Base-by-base conservation (phyloP, 495 filamentous ascomycete species). In the Apiosordaria backusii region DNA sequence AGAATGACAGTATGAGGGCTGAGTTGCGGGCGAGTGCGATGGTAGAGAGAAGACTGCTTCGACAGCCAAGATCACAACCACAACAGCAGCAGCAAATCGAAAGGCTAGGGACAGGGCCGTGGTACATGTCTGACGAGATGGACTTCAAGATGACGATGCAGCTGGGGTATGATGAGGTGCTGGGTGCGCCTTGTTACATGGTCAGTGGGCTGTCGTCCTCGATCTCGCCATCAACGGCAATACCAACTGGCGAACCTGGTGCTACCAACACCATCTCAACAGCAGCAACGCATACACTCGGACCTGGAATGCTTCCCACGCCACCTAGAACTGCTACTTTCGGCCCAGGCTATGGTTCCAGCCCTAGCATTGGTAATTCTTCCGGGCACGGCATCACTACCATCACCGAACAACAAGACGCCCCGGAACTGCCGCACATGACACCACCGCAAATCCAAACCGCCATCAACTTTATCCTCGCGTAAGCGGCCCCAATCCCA, bases 391-490 rank as follows among this genome's bases (percentile, higher is more conserved):
- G n/a, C 35, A 45, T 45, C 35, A 45, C 35, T 15, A 18, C 29
- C 23, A 58, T 24, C 35, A 18, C 59, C 25, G 13, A 64, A 60
- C 52, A 63, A 65, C 19, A 54, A 23, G 26, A 66, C 60, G 13
- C 57, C 24, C 58, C 63, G 50, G 29, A 52, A 16, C 50, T 66
- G 29, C 35, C 65, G 2, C 59, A 67, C 18, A 29, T 78, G 27
- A 68, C 76, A 1, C 69, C 76, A 55, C 73, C 76, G 53, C 70
- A 83, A 60, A 75, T 75, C 13, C 77, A 79, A 23, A 68, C 74
- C 50, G 82, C 77, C 4, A 82, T 85, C 64, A 83, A 84, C 62
- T 85, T 83, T 54, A 81, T 85, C 58, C 71, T 84, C 26, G 78
- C 76, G 81, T 85, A 75, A 24, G 78, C 23, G 22, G 23, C 19